Evolutionary conservation across 2,329 filamentous ascomycete species (phyloP).

Genomic region (Aspergillus sclerotialis): DNA sequence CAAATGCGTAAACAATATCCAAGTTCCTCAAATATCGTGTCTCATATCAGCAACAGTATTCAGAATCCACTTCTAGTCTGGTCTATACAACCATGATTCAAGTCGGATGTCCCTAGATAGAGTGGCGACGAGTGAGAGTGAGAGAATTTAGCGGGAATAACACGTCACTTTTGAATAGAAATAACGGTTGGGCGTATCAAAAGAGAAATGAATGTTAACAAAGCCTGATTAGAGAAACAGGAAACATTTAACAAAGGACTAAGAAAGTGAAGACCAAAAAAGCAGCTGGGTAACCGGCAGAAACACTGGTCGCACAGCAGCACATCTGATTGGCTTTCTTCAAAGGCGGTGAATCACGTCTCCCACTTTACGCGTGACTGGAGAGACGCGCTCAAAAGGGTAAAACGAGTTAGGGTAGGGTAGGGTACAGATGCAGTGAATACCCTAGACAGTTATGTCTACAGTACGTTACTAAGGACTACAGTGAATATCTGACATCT

Average conservation of each 20-base stretch:
- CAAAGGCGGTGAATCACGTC: conserved; percentile 15
- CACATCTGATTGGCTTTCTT: too few species aligned
- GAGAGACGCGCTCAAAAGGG: conserved; percentile 14
- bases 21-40: too few species aligned
- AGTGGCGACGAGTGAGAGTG: neutral
- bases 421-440: too few species aligned
- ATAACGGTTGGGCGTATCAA: too few species aligned
- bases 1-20: neutral
- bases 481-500: conserved; percentile 6
- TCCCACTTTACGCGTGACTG: conserved; percentile 16
- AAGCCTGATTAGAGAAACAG: too few species aligned
- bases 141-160: neutral
- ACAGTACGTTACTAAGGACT: neutral
- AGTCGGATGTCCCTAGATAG: too few species aligned
- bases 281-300: neutral
- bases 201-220: too few species aligned
- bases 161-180: neutral
- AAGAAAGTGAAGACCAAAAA: neutral
- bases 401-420: too few species aligned
- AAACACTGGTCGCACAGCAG: neutral
- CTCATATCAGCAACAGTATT: too few species aligned
- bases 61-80: conserved; percentile 1
- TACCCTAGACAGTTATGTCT: neutral
- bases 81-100: conserved; percentile 12
- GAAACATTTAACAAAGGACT: too few species aligned